These are phyloP conservation scores for Phialophora chinensis DNA, from an alignment of 2,329 filamentous ascomycete species.

Conservation along the genomic window DNA sequence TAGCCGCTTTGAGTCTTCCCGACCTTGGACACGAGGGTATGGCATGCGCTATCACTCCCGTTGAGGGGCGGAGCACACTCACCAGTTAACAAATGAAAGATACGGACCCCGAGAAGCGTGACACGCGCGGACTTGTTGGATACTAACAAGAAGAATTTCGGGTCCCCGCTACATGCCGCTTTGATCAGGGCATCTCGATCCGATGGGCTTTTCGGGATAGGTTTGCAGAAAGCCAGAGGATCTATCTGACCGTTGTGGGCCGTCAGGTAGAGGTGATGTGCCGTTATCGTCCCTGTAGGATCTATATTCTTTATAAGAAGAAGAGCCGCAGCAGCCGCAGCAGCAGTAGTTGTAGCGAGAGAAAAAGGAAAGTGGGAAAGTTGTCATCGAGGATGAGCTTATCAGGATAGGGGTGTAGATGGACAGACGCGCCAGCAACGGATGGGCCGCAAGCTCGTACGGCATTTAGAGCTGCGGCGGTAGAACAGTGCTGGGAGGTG, in stretches of 20 bases:
- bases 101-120: neutral
- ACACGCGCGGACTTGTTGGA: neutral
- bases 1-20: conserved; percentile 39
- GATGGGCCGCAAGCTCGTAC: conserved; percentile 77
- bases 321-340: neutral
- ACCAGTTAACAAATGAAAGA: neutral
- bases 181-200: conserved; percentile 75
- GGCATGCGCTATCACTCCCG: conserved; percentile 74
- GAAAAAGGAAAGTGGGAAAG: neutral
- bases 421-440: conserved; percentile 59
- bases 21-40: conserved; percentile 62
- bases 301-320: neutral
- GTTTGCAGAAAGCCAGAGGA: conserved; percentile 81
- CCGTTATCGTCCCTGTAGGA: conserved; percentile 72
- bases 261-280: conserved; percentile 82
- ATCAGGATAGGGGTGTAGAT: neutral
- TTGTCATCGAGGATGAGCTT: neutral
- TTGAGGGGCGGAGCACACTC: neutral
- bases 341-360: neutral
- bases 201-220: conserved; percentile 72
- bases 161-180: conserved; percentile 60
- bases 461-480: conserved; percentile 77
- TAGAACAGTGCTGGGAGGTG: conserved; percentile 72
- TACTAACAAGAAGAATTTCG: conserved; percentile 66
- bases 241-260: conserved; percentile 75